Evolutionary conservation across 306 rosid genomes (phyloP).

Genomic region (Albizia julibrissin): DNA sequence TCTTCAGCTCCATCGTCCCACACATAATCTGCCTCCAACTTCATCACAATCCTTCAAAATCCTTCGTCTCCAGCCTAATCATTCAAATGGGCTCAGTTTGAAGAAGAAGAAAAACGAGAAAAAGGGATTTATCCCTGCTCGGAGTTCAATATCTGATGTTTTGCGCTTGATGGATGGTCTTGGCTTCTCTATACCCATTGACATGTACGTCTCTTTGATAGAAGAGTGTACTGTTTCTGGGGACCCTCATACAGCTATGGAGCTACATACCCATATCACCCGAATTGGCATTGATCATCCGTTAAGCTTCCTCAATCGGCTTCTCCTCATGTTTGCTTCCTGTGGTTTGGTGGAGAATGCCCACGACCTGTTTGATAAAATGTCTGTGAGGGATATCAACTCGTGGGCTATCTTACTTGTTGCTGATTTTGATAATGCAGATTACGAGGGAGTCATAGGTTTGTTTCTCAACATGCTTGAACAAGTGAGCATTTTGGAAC

Average conservation of each 20-base stretch:
- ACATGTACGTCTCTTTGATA: slow-evolving; percentile 47
- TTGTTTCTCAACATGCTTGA: slow-evolving; percentile 41
- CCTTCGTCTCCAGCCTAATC: slow-evolving; percentile 6
- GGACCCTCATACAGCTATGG: slow-evolving; percentile 42
- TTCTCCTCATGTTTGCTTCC: slow-evolving; percentile 49
- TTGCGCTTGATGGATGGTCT: slow-evolving; percentile 54
- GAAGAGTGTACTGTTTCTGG: slow-evolving; percentile 50
- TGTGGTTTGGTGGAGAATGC: slow-evolving; percentile 40
- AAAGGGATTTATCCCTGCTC: not conserved
- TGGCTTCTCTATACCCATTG: slow-evolving; percentile 39
- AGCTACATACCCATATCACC: slow-evolving; percentile 44
- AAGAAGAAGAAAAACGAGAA: slow-evolving; percentile 9
- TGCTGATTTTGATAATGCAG: slow-evolving; percentile 33
- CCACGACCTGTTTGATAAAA: slow-evolving; percentile 40
- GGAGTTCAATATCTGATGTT: slow-evolving; percentile 43
- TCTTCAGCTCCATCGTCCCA: slow-evolving; percentile 34
- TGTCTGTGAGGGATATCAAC: slow-evolving; percentile 42
- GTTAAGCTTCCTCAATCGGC: slow-evolving; percentile 40
- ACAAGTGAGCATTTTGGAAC: slow-evolving; percentile 28
- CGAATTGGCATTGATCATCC: slow-evolving; percentile 31
- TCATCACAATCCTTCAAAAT: slow-evolving; percentile 12
- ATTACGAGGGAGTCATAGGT: slow-evolving; percentile 30
- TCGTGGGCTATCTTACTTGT: slow-evolving; percentile 59
- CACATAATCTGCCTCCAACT: slow-evolving; percentile 1
- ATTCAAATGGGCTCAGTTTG: not conserved